A percentile compares a stretch with the other conserved stretches of the same genome.
These are phyloP conservation scores for Annulohypoxylon maeteangense DNA, from an alignment of 495 filamentous ascomycete genomes.

Conservation along the genomic window DNA sequence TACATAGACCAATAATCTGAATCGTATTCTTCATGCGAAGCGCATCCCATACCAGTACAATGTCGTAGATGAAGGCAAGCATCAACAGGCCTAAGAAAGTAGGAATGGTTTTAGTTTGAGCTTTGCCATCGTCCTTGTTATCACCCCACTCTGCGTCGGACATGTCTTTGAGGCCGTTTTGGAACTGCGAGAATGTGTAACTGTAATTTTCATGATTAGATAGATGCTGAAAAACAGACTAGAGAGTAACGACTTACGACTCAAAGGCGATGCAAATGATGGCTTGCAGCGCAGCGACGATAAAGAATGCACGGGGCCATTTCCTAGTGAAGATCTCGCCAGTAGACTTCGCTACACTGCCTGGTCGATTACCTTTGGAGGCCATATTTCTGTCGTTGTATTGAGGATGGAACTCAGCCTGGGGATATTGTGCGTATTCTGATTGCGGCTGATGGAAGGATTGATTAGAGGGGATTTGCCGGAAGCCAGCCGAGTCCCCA, in stretches of 20 bases:
- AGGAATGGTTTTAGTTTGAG: constrained; percentile 75
- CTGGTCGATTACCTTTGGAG: constrained; percentile 31
- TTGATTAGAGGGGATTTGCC: constrained; percentile 45
- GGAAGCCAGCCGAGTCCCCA: constrained; percentile 46
- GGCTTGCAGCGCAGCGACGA: constrained; percentile 78
- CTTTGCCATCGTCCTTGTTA: constrained; percentile 46
- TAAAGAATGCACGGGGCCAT: constrained; percentile 90
- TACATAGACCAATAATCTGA: constrained; percentile 93
- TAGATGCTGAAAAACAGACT: neutral
- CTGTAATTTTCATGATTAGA: constrained; percentile 53
- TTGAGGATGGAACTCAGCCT: constrained; percentile 35
- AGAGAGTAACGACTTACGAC: constrained; percentile 72
- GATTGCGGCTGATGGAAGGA: constrained; percentile 41
- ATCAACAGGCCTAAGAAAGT: constrained; percentile 97
- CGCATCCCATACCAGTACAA: constrained; percentile 91
- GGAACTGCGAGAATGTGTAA: constrained; percentile 78
- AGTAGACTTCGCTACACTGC: constrained; percentile 46
- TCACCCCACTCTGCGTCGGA: constrained; percentile 21
- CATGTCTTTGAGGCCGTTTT: constrained; percentile 60
- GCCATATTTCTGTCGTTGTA: constrained; percentile 50
- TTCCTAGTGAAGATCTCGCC: constrained; percentile 70
- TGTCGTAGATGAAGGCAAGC: constrained; percentile 93
- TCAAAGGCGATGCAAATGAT: constrained; percentile 83
- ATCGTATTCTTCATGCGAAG: constrained; percentile 96
- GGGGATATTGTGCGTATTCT: constrained; percentile 41